Evolutionary conservation across 2,329 filamentous ascomycete species (phyloP).

Genomic region (Penicillium sp.): DNA sequence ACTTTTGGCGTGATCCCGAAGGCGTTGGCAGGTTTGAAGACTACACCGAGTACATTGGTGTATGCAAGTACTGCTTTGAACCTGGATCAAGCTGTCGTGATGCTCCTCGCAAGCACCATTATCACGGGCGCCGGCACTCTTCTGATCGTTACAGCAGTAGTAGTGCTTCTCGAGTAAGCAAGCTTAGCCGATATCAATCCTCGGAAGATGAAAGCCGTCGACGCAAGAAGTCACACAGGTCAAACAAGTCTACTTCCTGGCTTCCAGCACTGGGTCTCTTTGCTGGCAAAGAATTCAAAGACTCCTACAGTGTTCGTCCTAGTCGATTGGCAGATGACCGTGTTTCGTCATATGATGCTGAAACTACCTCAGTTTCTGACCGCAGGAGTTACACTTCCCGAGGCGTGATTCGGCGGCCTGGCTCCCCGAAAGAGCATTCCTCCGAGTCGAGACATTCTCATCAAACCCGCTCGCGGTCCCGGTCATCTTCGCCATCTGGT

Average conservation of each 20-base stretch:
- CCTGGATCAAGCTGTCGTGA: slow-evolving; percentile 56
- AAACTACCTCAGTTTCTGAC: slow-evolving; percentile 27
- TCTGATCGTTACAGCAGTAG: slow-evolving; percentile 45
- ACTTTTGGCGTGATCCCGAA: slow-evolving; percentile 64
- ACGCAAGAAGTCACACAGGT: slow-evolving; percentile 38
- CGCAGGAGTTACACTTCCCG: slow-evolving; percentile 47
- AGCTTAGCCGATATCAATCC: slow-evolving; percentile 58
- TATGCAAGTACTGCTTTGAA: slow-evolving; percentile 66
- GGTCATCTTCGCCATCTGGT: slow-evolving; percentile 34
- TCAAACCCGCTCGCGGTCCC: slow-evolving; percentile 45
- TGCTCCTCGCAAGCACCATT: slow-evolving; percentile 62
- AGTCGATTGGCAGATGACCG: slow-evolving; percentile 43
- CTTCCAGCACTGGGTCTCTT: slow-evolving; percentile 56
- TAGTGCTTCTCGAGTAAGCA: slow-evolving; percentile 52
- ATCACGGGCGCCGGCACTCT: slow-evolving; percentile 46
- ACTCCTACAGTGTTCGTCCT: slow-evolving; percentile 60
- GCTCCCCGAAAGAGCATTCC: slow-evolving; percentile 35
- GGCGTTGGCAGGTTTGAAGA: slow-evolving; percentile 66
- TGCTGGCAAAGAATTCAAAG: slow-evolving; percentile 57
- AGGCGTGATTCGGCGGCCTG: slow-evolving; percentile 37
- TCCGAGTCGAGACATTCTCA: slow-evolving; percentile 30
- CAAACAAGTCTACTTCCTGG: slow-evolving; percentile 47
- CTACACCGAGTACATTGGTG: slow-evolving; percentile 66
- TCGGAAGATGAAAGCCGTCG: slow-evolving; percentile 52
- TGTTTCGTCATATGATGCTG: slow-evolving; percentile 28